These are phyloP conservation scores for Gigaspora rosea DNA, from an alignment of 192 early-diverging fungal genomes.

Conservation along the genomic window DNA sequence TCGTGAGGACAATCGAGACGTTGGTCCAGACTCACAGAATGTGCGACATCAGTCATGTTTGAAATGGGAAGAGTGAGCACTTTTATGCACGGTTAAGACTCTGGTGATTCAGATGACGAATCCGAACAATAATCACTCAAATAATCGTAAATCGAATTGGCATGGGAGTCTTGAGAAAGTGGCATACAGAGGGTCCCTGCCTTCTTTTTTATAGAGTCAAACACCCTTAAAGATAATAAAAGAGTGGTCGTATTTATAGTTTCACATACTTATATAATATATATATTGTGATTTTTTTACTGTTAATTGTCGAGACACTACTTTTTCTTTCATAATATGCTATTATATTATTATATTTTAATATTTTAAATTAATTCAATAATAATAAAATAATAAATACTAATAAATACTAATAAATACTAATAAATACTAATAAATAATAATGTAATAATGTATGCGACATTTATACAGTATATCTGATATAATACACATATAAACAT, in stretches of 20 bases:
- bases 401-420: no score
- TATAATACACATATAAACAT: no score
- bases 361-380: no score
- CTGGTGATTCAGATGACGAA: conserved; percentile 1
- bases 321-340: no score
- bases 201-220: conserved; percentile 12
- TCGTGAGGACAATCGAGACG: conserved; percentile 5
- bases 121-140: conserved; percentile 20
- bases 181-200: conserved; percentile 6
- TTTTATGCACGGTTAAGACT: background rate
- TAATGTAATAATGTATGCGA: no score
- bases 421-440: no score
- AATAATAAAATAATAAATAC: no score
- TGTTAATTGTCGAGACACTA: no score
- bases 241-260: conserved; percentile 7
- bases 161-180: conserved; percentile 2
- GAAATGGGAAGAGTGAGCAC: background rate
- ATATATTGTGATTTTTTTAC: no score
- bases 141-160: background rate
- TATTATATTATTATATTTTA: no score
- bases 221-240: background rate
- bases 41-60: conserved; percentile 23
- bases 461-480: no score
- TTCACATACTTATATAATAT: no score
- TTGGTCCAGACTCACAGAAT: conserved; percentile 25